A percentile compares a stretch with the other conserved stretches of the same genome.
Evolutionary conservation across 2,329 filamentous ascomycete genomes (phyloP).

Genomic region (Colletotrichum chrysophilum): DNA sequence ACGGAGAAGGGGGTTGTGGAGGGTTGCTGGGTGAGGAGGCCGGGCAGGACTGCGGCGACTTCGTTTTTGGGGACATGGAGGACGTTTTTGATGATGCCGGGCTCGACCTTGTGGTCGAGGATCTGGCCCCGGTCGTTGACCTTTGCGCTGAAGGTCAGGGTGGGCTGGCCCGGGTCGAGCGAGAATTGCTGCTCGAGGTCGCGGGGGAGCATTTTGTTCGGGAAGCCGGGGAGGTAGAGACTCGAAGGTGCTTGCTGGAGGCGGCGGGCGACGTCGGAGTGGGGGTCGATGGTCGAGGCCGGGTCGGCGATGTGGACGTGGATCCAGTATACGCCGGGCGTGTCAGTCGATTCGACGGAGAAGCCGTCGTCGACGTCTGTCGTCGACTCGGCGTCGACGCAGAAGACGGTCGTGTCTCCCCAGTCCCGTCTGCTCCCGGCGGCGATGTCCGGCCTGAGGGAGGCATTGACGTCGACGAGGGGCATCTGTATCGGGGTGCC

Average conservation of each 20-base stretch:
- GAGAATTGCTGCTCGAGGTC: slow-evolving; percentile 54
- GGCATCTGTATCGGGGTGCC: slow-evolving; percentile 46
- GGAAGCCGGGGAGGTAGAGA: slow-evolving; percentile 64
- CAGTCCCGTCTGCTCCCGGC: slow-evolving; percentile 62
- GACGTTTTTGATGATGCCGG: slow-evolving; percentile 59
- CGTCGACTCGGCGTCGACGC: slow-evolving; percentile 72
- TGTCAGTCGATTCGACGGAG: slow-evolving; percentile 67
- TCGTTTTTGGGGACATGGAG: slow-evolving; percentile 52
- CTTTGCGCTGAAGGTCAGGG: slow-evolving; percentile 67
- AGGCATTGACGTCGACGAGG: slow-evolving; percentile 34
- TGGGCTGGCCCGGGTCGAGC: slow-evolving; percentile 53
- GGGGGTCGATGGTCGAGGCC: slow-evolving; percentile 68
- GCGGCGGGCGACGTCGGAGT: slow-evolving; percentile 62
- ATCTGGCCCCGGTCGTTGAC: slow-evolving; percentile 59
- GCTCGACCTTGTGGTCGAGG: slow-evolving; percentile 58
- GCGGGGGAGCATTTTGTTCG: slow-evolving; percentile 61
- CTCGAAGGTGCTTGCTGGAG: slow-evolving; percentile 66
- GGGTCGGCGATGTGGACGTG: slow-evolving; percentile 83
- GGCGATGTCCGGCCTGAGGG: slow-evolving; percentile 48
- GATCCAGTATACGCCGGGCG: slow-evolving; percentile 69
- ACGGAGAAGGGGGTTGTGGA: slow-evolving; percentile 33
- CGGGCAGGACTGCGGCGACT: slow-evolving; percentile 16
- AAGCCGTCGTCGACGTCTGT: slow-evolving; percentile 81
- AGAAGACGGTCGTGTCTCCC: slow-evolving; percentile 67
- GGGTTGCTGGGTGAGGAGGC: neutral